Evolutionary conservation across 805 yeast species (phyloP), one percentile per base, ranked within the genome.

Genomic region (Wickerhamomyces kurtzmanii): DNA sequence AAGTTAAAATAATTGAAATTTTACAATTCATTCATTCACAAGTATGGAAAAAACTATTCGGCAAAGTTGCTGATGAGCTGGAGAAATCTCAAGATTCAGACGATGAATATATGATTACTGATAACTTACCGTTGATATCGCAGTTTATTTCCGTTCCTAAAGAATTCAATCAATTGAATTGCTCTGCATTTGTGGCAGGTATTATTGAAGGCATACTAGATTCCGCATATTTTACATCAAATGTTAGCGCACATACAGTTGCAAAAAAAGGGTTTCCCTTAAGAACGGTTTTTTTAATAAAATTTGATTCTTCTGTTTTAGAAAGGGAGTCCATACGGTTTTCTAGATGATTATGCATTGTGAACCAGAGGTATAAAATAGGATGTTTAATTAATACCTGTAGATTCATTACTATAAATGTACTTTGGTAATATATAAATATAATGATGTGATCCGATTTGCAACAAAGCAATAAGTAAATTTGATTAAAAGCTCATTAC

Each of bases 161-260:
- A 39, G 94, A 85, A 38, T 74, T 78, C 45, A 75, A 81, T 8
- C 75, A 75, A 36, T 62, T 84, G 43, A 82, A 80, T 45, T 81
- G 91, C 45, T 75, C 79, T 11, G 87, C 94, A 1, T 82, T 80
- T 46, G 71, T 77, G 2, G 94, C 94, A 1, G 95, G 95, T 0
- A 66, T 85, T 11, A 65, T 84, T 22, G 94, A 85, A 49, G 94
- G 93, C 0, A 75, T 84, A 1, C 56, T 85, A 32, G 91, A 81
- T 42, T 62, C 79, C 5, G 62, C 83, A 2, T 75, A 74, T 37
- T 83, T 83, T 45, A 73, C 67, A 30, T 86, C 89, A 10, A 62
- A 58, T 25, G 94, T 85, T 6, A 71, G 81, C n/a, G 94, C 95
- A 1, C 94, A 85, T 45, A 65, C 77, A 0, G 83, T 76, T 12